These are phyloP conservation scores for Cymbopogon flexuosus DNA, from an alignment of 202 grass and related monocot genomes.

Conservation along the genomic window DNA sequence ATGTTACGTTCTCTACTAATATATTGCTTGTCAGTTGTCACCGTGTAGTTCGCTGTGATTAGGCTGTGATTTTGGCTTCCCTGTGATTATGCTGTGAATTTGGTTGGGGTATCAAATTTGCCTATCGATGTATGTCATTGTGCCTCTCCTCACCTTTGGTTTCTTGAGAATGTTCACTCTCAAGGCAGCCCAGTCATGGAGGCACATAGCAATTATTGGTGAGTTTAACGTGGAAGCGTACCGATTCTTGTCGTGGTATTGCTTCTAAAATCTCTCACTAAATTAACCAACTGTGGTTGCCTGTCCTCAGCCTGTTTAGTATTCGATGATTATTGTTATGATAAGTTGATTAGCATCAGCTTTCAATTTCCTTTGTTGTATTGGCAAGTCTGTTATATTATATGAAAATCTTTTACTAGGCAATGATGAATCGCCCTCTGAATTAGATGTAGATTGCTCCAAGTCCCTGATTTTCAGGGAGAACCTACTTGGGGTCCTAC, in stretches of 20 bases:
- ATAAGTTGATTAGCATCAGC: neutral
- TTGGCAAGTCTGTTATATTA: neutral
- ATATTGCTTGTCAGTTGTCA: neutral
- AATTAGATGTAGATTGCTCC: neutral
- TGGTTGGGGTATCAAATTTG: no score
- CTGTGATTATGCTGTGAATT: neutral
- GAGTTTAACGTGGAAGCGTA: constrained; percentile 69
- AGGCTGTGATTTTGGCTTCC: neutral
- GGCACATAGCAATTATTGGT: constrained; percentile 43
- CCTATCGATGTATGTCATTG: no score
- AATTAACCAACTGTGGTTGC: neutral
- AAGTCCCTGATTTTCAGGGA: constrained; percentile 30
- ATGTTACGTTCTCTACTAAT: neutral
- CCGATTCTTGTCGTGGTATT: constrained; percentile 34
- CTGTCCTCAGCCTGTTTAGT: neutral
- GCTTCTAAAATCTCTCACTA: constrained; percentile 72
- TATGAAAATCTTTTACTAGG: neutral
- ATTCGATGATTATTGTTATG: neutral
- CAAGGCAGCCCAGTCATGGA: constrained; percentile 75
- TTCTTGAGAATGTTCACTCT: constrained; percentile 67
- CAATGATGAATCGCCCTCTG: neutral
- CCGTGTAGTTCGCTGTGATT: neutral
- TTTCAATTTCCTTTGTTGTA: neutral
- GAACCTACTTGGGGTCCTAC: constrained; percentile 41
- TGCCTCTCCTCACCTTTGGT: constrained; percentile 87